Evolutionary conservation across 164 flowering plant genomes (phyloP), one percentile per base, ranked within the genome.

Genomic region (Aristolochia contorta): DNA sequence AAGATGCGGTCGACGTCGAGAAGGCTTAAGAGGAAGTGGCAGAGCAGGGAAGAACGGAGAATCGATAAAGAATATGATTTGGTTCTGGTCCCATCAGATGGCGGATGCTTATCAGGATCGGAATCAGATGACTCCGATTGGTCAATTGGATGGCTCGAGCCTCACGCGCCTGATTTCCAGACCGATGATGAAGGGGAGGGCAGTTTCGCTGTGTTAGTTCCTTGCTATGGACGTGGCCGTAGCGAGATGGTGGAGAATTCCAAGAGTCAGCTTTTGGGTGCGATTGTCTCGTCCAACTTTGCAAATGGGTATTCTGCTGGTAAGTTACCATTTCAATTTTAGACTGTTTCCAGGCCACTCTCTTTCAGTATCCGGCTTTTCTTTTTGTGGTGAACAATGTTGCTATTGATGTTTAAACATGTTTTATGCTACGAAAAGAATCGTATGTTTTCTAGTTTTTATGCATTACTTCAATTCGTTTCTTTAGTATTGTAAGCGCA

Each of bases 61-160:
- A 22, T 54, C 22, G 83, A 83, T 32, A 74, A 69, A 72, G 94
- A 89, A 64, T 80, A 76, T 75, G 97, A 89, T 72, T 61, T 81
- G 63, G 94, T 89, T 48, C 70, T 89, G 67, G 97, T 89, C 50
- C 86, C 94, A 59, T 80, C 87, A 10, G 97, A 89, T 78, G 89
- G 91, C 54, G 93, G 85, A 14, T 79, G 91, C 61, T 65, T 80
- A 59, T 85, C 91, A 0, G 97, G 87, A 8, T 80, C 91, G 41
- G 97, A 90, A 59, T 90, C 97, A 20, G 97, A 87, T 67, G 96
- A 67, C 51, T 87, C 92, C 0, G 97, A 89, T 73, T 89, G 90
- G 87, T 89, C 96, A 4, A 79, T 87, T 64, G 96, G 96, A 64
- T 89, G 96, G 97, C 69, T 83, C 71, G 97, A 89, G 64, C 97